Evolutionary conservation across 768 basidiomycete genomes (phyloP).

Genomic region (Amylocystis lapponica): DNA sequence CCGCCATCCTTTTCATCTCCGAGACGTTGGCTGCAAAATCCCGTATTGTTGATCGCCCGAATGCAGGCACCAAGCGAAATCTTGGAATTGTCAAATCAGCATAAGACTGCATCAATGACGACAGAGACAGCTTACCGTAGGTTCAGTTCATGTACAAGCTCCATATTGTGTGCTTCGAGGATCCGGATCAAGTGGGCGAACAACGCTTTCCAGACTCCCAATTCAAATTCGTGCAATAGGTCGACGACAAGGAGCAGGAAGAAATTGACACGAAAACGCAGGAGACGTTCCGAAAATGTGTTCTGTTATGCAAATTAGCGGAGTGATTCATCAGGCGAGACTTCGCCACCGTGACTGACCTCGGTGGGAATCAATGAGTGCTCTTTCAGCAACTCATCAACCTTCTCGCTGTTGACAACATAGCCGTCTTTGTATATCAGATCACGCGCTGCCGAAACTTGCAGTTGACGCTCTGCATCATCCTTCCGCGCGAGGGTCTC

Average conservation of each 20-base stretch:
- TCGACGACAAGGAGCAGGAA: slow-evolving; percentile 22
- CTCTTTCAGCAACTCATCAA: slow-evolving; percentile 9
- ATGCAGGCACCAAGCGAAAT: slow-evolving; percentile 21
- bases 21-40: slow-evolving; percentile 17
- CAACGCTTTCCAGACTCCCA: slow-evolving; percentile 26
- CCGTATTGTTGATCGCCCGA: slow-evolving; percentile 17
- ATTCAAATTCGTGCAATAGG: slow-evolving; percentile 26
- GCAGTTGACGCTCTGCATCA: not conserved
- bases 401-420: slow-evolving; percentile 1
- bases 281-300: slow-evolving; percentile 20
- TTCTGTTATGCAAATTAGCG: slow-evolving; percentile 15
- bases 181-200: slow-evolving; percentile 25
- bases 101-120: not conserved
- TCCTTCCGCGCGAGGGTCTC: not conserved
- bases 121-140: slow-evolving; percentile 9
- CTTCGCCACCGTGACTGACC: slow-evolving; percentile 7
- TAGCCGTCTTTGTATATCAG: slow-evolving; percentile 13
- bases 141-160: slow-evolving; percentile 7
- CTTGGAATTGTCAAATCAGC: slow-evolving; percentile 7
- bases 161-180: slow-evolving; percentile 4
- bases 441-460: slow-evolving; percentile 4
- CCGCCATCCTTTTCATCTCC: slow-evolving; percentile 19
- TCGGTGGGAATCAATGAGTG: slow-evolving; percentile 16
- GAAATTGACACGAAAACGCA: slow-evolving; percentile 15
- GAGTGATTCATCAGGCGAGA: not conserved